Base-by-base conservation (phyloP, 1,284 basidiomycete species). In the Moesziomyces sp. region DNA sequence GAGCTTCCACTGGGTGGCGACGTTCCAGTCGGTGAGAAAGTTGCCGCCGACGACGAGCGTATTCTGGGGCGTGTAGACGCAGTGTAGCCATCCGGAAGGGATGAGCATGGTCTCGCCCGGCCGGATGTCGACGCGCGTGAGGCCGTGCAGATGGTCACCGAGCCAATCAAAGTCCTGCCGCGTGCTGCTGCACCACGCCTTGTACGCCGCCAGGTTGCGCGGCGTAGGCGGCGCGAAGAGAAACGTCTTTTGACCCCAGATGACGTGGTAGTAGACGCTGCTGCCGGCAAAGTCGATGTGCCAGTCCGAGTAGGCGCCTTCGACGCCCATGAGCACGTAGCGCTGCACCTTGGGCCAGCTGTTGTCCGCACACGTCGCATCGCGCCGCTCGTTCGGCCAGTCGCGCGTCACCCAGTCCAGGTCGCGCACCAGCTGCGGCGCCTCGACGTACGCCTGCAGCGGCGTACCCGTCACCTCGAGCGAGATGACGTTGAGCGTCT, bases 41-140 rank as follows among this genome's bases (percentile, higher is more conserved):
- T 99, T 99, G 42, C 96, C 96, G 3, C 96, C 96, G 80, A 98
- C 95, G 0, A 99, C 96, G 43, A 99, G 87, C 3, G 94, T 92
- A 83, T 98, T 94, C 46, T 88, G 85, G 0, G 96, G 95, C 0
- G 95, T 98, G 84, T 93, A 91, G 38, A 99, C 96, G 19, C 94
- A 93, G 83, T 99, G 96, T 68, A 98, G 97, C 91, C 96, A 98
- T 0, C 96, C 96, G 0, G 71, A 63, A 0, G 77, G 76, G 68
- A 86, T 83, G 59, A 87, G 49, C 93, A 97, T 95, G 0, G 94
- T 97, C 78, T 95, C 94, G 1, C 94, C 94, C n/a, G 88, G 87
- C 11, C 86, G 85, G 60, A 97, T 85, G 52, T 91, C 90, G 10
- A 96, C 91, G 81, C 92, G 94, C 79, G 90, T 89, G 4, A 98